Base-by-base conservation (phyloP, 2,329 filamentous ascomycete genomes). In the Mycosphaerella arachidis region DNA sequence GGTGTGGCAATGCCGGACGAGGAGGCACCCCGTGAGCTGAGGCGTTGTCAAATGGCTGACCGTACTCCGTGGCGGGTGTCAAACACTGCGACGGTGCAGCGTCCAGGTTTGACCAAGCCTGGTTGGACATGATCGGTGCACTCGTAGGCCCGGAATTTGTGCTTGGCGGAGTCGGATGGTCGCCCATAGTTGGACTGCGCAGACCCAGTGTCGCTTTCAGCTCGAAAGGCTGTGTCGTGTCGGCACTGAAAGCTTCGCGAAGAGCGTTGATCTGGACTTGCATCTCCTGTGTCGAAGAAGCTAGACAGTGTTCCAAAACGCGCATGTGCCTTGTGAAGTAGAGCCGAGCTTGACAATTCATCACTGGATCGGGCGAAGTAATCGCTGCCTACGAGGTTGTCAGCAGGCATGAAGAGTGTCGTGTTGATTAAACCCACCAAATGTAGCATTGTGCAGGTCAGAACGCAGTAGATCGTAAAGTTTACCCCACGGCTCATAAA, bases 271-370 rank as follows among this genome's bases (percentile, higher is more conserved):
- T 91, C 74, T 97, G 92, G 56, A 86, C 87, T 72, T 95, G 88
- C 77, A 96, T 89, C 68, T 97, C 92, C 2, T 90, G 88, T 84
- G 95, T 91, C 1, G 91, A 89, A 4, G 87, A 86, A 8, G 84
- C 82, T 71, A 91, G 90, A 67, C 92, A 94, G 65, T 86, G 87
- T 74, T 97, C 93, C 59, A 97, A 80, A 40, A 97, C 88, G 57
- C 92, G 86, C 93, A 97, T 97, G 69, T 97, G 92, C 52, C 93
- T 84, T 1, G 91, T 89, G 70, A 97, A 97, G 72, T 89, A 97
- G 63, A 93, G 89, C 33, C 90, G 84, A 6, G 93, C 91, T 73
- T 96, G 91, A 0, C 82, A 80, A 71, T 94, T 92, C 59, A 96
- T 84, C 43, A 94, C 90, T 1, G 91, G 90, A 72, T 97, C 92